A percentile compares a stretch with the other conserved stretches of the same genome.
Evolutionary conservation across 495 filamentous ascomycete species (phyloP).

Genomic region (Articulospora tetracladia): DNA sequence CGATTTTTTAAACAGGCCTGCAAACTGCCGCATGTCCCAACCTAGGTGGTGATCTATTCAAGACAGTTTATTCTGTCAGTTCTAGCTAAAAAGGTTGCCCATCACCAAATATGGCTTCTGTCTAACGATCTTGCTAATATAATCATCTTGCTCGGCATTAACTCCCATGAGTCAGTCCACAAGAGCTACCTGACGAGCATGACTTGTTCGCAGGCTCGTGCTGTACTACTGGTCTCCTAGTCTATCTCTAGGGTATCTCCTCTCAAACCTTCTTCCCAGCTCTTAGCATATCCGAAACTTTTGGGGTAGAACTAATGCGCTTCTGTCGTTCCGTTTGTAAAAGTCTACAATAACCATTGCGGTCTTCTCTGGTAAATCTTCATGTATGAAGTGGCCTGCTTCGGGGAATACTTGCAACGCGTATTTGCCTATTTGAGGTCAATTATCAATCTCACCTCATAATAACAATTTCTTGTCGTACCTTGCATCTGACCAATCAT

Average conservation of each 20-base stretch:
- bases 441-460: conserved; percentile 10
- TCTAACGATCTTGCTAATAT: too few species aligned
- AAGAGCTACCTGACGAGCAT: not conserved
- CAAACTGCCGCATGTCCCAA: too few species aligned
- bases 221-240: too few species aligned
- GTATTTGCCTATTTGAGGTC: conserved; percentile 69
- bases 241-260: too few species aligned
- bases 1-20: too few species aligned
- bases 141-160: too few species aligned
- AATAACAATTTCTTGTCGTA: conserved; percentile 28
- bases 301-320: conserved; percentile 83
- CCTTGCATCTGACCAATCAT: conserved; percentile 99
- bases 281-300: conserved; percentile 61
- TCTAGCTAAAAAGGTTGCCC: too few species aligned
- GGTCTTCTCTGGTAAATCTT: conserved; percentile 87
- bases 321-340: conserved; percentile 83
- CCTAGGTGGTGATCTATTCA: too few species aligned
- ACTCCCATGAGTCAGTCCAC: too few species aligned
- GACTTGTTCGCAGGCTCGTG: not conserved
- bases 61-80: too few species aligned
- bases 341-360: conserved; percentile 85
- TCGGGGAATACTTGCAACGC: conserved; percentile 92
- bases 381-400: conserved; percentile 94
- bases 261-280: conserved; percentile 48
- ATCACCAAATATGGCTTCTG: too few species aligned